Base-by-base conservation (phyloP, 441 rosid species). In the Pelargonium fulgidum region DNA sequence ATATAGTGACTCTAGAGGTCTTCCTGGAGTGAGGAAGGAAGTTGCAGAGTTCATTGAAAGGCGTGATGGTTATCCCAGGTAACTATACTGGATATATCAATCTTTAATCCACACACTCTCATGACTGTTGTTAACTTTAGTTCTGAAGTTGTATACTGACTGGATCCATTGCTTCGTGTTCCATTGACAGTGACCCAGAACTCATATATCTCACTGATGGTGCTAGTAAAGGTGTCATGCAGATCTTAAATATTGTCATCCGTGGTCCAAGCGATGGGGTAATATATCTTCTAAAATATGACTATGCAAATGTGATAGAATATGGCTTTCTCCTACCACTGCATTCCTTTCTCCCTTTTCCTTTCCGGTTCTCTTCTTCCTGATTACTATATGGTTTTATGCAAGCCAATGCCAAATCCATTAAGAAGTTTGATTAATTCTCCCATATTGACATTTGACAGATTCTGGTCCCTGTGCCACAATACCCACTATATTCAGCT, bases 181-280 rank as follows among this genome's bases (percentile, higher is more conserved):
- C 83, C 52, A 48, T 68, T 73, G 65, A 73, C 87, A 88, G 99
- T 76, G 97, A 93, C 69, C 96, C 96, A 44, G 99, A 93, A 75
- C 91, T 87, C 80, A 86, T 93, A 76, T 93, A 79, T 77, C 99
- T 93, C 70, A 91, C 99, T 14, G 97, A 88, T 82, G 99, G 97
- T 78, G 99, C 99, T 9, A 91, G 99, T 85, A 93, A 89, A 85
- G 97, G 96, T 81, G 96, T 93, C 67, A 93, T 89, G 97, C 96
- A 91, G 82, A 89, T 87, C 75, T 79, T 91, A 85, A 89, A 86
- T 70, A 77, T 90, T 58, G 79, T 91, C 54, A 93, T 93, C 71
- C 90, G 96, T 6, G 93, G 96, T 66, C 80, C 75, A 70, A 75
- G 91, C 61, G 99, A 93, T 39, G 97, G 97, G 90, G 97, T 93